Percentiles rank a stretch among this genome's conserved stretches.
Evolutionary conservation across 345 rosid genomes (phyloP).

Genomic region (Brassica nigra): DNA sequence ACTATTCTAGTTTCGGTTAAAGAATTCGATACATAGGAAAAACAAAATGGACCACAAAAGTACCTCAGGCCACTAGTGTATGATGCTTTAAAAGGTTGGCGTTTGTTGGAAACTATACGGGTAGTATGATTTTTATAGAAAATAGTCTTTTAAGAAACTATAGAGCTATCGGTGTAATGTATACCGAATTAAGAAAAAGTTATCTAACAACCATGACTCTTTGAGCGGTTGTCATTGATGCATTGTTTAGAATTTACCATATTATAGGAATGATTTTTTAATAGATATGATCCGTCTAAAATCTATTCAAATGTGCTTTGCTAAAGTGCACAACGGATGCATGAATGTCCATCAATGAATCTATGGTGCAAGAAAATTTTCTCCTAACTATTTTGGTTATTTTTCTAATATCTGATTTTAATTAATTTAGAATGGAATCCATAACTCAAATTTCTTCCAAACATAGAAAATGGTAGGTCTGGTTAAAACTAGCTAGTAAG

Average conservation of each 20-base stretch:
- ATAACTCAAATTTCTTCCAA: background rate
- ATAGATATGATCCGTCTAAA: background rate
- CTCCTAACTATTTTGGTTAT: background rate
- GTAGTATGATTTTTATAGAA: background rate
- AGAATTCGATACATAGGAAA: background rate
- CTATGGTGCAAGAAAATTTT: background rate
- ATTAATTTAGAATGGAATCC: background rate
- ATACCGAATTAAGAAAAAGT: constrained; percentile 9
- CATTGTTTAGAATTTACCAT: background rate
- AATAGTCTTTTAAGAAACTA: background rate
- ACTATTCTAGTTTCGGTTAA: background rate
- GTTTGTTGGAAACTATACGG: background rate
- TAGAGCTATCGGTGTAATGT: constrained; percentile 13
- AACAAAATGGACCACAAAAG: background rate
- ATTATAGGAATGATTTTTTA: background rate
- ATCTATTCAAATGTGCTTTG: background rate
- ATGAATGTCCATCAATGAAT: background rate
- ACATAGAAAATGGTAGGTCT: background rate
- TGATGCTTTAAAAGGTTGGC: background rate
- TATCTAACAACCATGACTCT: background rate
- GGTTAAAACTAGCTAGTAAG: background rate
- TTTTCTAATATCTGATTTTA: background rate
- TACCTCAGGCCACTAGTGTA: background rate
- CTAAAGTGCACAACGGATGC: background rate
- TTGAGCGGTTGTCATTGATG: background rate